Conservation (phyloP, 805 yeast species). For the Yarrowia bubula region DNA sequence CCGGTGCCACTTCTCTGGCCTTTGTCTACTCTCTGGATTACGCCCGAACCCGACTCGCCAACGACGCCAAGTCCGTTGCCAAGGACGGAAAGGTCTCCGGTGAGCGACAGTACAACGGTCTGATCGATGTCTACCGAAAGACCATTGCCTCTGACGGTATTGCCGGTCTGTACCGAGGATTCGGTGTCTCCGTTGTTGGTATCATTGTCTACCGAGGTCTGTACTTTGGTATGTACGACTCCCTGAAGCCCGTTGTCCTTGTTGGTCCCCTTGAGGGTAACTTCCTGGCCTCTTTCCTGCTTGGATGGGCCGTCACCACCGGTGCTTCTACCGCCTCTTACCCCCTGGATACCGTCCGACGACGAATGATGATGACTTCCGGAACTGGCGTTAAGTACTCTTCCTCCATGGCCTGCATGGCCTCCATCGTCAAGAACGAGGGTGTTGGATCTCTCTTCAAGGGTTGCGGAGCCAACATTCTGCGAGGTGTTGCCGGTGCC, state of each 20-base stretch:
- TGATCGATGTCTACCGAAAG: slow-evolving; percentile 93
- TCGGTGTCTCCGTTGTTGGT: slow-evolving; percentile 97
- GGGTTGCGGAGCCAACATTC: slow-evolving; percentile 99
- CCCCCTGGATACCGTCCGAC: slow-evolving; percentile 99
- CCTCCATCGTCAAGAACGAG: slow-evolving; percentile 89
- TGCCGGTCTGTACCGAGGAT: slow-evolving; percentile 99
- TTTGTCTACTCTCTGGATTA: slow-evolving; percentile 96
- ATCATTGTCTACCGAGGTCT: slow-evolving; percentile 98
- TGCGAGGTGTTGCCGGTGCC: slow-evolving; percentile 99
- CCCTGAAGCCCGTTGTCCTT: slow-evolving; percentile 90
- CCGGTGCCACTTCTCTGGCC: slow-evolving; percentile 92
- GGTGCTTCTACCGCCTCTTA: slow-evolving; percentile 98
- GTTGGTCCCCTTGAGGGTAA: slow-evolving; percentile 93
- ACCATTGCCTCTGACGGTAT: slow-evolving; percentile 93
- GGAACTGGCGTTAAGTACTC: slow-evolving; percentile 97
- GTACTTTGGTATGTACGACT: slow-evolving; percentile 96
- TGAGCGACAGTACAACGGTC: slow-evolving; percentile 96
- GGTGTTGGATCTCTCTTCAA: slow-evolving; percentile 92
- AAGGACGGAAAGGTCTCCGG: slow-evolving; percentile 78
- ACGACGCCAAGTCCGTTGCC: slow-evolving; percentile 87
- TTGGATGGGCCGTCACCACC: slow-evolving; percentile 98
- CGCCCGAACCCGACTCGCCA: slow-evolving; percentile 98
- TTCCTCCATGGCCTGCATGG: slow-evolving; percentile 93
- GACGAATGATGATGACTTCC: slow-evolving; percentile 99
- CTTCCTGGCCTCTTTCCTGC: slow-evolving; percentile 91